These are phyloP conservation scores for Acanthamoeba healyi DNA, from an alignment of 208 protist genomes.

Conservation along the genomic window DNA sequence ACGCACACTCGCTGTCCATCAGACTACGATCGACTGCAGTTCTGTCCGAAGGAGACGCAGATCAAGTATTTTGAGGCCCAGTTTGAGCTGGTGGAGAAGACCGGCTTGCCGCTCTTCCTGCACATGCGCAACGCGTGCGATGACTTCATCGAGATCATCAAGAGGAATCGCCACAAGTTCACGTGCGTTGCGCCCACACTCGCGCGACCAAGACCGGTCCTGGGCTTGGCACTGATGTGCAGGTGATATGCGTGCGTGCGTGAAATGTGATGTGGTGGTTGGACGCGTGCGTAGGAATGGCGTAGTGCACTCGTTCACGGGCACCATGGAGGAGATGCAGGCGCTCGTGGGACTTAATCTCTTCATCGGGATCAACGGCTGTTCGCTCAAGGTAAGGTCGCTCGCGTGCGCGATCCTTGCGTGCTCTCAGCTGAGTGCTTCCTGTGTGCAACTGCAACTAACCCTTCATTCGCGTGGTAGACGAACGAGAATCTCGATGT, in stretches of 20 bases:
- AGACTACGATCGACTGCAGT: constrained; percentile 96
- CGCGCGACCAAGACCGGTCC: too few relatives aligned
- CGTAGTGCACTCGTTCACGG: constrained; percentile 97
- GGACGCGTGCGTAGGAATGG: constrained; percentile 73
- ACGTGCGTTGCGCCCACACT: background rate
- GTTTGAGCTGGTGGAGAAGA: constrained; percentile 92
- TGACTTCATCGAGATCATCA: constrained; percentile 91
- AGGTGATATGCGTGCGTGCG: too few relatives aligned
- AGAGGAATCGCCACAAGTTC: constrained; percentile 67
- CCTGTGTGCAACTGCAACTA: background rate
- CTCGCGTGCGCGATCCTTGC: too few relatives aligned
- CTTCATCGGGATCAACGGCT: constrained; percentile 95
- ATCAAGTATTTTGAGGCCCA: constrained; percentile 87
- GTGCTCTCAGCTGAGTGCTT: too few relatives aligned
- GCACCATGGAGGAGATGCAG: constrained; percentile 91
- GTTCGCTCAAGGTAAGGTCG: constrained; percentile 78
- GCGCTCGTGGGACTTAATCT: constrained; percentile 88
- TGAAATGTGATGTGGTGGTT: too few relatives aligned
- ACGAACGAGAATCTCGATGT: constrained; percentile 93
- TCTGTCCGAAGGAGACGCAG: constrained; percentile 94
- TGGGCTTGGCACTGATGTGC: too few relatives aligned
- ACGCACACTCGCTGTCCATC: background rate
- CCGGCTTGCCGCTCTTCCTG: constrained; percentile 94
- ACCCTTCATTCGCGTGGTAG: constrained; percentile 73
- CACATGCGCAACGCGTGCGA: constrained; percentile 94